phyloP scores from a whole-genome alignment of 768 basidiomycete species.

The Favolaschia claudopus region DNA sequence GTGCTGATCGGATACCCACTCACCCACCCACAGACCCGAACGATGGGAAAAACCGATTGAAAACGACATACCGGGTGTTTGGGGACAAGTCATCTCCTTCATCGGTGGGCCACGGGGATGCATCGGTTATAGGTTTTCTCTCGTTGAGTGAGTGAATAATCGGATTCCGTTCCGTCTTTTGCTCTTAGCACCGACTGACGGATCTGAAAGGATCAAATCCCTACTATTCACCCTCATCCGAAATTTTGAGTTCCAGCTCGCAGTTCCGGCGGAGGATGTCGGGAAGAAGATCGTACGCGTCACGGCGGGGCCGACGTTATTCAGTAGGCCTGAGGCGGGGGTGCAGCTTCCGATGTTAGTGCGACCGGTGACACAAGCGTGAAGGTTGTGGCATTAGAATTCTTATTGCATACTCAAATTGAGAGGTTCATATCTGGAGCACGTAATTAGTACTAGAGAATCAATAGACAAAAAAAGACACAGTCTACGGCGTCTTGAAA shows the following conservation, averaged over 20 bases:
- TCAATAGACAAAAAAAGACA: no score
- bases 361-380: no score
- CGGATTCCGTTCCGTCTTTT: constrained; percentile 1
- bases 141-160: constrained; percentile 7
- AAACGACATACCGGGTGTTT: constrained; percentile 46
- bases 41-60: constrained; percentile 44
- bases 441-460: no score
- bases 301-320: no score
- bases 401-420: no score
- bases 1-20: no score
- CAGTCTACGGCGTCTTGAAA: no score
- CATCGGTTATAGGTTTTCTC: constrained; percentile 38
- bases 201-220: background rate
- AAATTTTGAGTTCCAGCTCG: background rate
- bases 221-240: background rate
- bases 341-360: no score
- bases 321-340: no score
- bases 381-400: no score
- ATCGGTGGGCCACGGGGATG: constrained; percentile 53
- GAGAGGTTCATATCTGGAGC: no score
- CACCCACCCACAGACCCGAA: constrained; percentile 44
- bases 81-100: constrained; percentile 48
- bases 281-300: background rate
- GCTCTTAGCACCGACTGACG: background rate
- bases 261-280: background rate